These are phyloP conservation scores for Xylariomycetidae sp. DNA, from an alignment of 2,329 filamentous ascomycete species.

Conservation along the genomic window DNA sequence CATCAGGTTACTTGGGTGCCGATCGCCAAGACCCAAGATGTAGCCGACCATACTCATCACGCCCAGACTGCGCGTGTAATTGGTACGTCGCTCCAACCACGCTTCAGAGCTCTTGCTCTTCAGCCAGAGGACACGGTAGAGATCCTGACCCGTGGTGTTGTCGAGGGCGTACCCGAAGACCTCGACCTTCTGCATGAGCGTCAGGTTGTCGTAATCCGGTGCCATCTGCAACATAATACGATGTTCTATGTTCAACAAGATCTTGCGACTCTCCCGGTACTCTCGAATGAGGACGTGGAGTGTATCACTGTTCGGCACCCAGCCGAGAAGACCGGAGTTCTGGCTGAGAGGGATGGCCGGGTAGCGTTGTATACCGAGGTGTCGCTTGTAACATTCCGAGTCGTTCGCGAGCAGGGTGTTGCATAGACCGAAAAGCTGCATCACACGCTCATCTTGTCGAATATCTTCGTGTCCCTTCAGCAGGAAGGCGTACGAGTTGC, in stretches of 20 bases:
- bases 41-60: conserved; percentile 99
- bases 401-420: conserved; percentile 94
- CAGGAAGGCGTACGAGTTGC: conserved; percentile 78
- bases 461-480: conserved; percentile 99
- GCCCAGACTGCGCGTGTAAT: conserved; percentile 92
- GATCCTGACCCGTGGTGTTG: conserved; percentile 97
- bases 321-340: conserved; percentile 89
- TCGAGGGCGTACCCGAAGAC: conserved; percentile 98
- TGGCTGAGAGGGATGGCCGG: conserved; percentile 96
- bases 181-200: conserved; percentile 99
- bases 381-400: conserved; percentile 93
- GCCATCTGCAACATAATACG: conserved; percentile 99
- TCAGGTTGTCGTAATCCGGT: conserved; percentile 96
- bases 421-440: conserved; percentile 97
- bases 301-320: conserved; percentile 97
- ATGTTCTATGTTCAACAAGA: conserved; percentile 97
- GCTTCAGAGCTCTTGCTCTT: conserved; percentile 98
- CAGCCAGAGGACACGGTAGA: conserved; percentile 96
- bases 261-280: conserved; percentile 95
- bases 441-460: conserved; percentile 96
- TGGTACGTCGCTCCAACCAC: conserved; percentile 97
- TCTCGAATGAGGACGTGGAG: conserved; percentile 94
- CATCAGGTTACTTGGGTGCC: conserved; percentile 97
- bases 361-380: conserved; percentile 93
- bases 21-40: conserved; percentile 91